Percentiles rank a stretch among this genome's conserved stretches.
These are phyloP conservation scores for Thelephora terrestris DNA, from an alignment of 1,284 basidiomycete species.

Conservation along the genomic window DNA sequence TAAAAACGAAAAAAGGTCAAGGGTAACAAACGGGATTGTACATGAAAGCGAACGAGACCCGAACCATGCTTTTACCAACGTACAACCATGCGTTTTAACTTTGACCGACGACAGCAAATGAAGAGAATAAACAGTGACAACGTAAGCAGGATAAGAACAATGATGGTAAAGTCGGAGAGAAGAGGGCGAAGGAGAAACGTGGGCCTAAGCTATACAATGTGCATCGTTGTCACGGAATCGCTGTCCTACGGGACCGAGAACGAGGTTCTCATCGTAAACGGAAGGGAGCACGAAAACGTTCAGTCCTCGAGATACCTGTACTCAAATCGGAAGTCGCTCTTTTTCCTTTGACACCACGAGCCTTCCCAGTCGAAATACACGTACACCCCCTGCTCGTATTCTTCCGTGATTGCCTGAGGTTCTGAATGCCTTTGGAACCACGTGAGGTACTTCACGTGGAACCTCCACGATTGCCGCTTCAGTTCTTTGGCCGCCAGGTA, in stretches of 20 bases:
- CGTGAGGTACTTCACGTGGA: conserved; percentile 98
- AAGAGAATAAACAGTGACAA: too few relatives aligned
- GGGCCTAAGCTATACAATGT: background rate
- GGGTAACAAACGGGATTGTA: background rate
- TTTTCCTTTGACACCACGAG: conserved; percentile 96
- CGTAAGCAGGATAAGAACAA: background rate
- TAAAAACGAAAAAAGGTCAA: background rate
- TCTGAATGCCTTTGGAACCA: conserved; percentile 99
- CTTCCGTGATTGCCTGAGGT: conserved; percentile 98
- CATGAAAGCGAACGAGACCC: conserved; percentile 1
- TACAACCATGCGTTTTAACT: background rate
- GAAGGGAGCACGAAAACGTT: conserved; percentile 10
- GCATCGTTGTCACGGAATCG: too few relatives aligned
- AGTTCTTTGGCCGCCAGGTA: conserved; percentile 95
- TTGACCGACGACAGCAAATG: background rate
- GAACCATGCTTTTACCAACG: background rate
- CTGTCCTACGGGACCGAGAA: too few relatives aligned
- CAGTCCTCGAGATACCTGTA: conserved; percentile 87
- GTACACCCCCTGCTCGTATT: conserved; percentile 98
- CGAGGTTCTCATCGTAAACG: too few relatives aligned
- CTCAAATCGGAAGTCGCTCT: conserved; percentile 96
- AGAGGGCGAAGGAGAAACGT: background rate
- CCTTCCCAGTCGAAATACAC: conserved; percentile 98
- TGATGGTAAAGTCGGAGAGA: background rate
- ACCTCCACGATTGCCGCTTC: conserved; percentile 97